Base-by-base conservation (phyloP, 257 asterid species). In the Primulina eburnea region DNA sequence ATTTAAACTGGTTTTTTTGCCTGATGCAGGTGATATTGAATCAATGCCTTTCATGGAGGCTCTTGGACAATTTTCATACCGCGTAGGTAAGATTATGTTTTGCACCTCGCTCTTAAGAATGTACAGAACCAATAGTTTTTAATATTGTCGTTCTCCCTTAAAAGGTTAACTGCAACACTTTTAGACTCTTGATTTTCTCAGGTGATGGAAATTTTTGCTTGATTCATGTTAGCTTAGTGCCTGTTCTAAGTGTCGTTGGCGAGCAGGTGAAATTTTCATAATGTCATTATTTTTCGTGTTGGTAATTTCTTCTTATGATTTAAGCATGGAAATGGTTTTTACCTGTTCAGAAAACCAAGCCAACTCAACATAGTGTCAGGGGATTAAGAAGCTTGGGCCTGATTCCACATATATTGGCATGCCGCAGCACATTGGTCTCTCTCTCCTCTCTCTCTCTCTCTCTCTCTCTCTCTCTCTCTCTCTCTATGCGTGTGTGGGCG, bases 11-110 rank as follows among this genome's bases (percentile, higher is more conserved):
- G 9, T 2, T 67, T 70, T 66, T 63, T 58, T 60, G 52, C 65
- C 26, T 80, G 37, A 71, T 78, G 73, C 82, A 92, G 98, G 98
- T 62, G 98, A 92, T 76, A 92, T 92, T 65, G 98, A 92, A 71
- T 92, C 98, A 3, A 90, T 90, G 97, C 97, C 96, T 61, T 92
- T 87, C 77, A 88, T 92, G 20, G 98, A 92, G 83, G 98, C 98
- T 66, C 87, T 90, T 30, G 95, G 98, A 59, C 98, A 92, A 69
- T 92, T 92, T 68, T 90, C 97, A 21, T 88, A 81, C 60, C 95
- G 95, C 28, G 98, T 90, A 12, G 98, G 98, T 92, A 82, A 80
- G 87, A 32, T 38, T 68, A 24, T 70, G n/a, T 61, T 43, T 35
- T 57, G 16, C 30, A 1, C 52, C 40, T 78, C 62, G 68, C 69